These are phyloP conservation scores for Erucastrum elatum DNA, from an alignment of 345 rosid genomes.

Conservation along the genomic window DNA sequence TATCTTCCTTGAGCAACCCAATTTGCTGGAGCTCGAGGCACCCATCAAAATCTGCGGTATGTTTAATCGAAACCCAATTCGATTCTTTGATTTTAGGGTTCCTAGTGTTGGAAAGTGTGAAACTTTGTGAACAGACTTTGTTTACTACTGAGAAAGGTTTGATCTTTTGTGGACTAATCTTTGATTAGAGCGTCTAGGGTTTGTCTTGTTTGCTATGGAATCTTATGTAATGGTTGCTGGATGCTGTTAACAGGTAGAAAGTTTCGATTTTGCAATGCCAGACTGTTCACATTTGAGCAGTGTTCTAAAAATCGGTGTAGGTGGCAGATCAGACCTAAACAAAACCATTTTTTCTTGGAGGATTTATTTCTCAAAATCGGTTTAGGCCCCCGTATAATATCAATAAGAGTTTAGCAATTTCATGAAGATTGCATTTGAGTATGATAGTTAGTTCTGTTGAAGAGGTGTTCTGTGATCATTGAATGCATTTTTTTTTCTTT, in stretches of 20 bases:
- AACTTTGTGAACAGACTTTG: neutral
- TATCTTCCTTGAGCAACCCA: conserved; percentile 81
- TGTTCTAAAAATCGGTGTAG: too few relatives aligned
- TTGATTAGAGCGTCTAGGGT: conserved; percentile 1
- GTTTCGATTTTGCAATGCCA: neutral
- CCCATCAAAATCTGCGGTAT: conserved; percentile 97
- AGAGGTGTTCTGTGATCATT: neutral
- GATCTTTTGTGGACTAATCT: neutral
- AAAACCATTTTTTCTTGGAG: too few relatives aligned
- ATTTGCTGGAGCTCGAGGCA: conserved; percentile 90
- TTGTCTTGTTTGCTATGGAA: conserved; percentile 7
- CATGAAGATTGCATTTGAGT: neutral
- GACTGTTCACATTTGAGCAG: neutral
- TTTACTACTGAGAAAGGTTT: neutral
- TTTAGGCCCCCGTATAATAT: too few relatives aligned
- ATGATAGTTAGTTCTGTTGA: neutral
- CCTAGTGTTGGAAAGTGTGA: neutral
- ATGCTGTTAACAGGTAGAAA: neutral
- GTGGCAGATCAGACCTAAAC: too few relatives aligned
- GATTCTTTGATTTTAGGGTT: neutral
- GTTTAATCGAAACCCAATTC: neutral
- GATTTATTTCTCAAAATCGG: too few relatives aligned
- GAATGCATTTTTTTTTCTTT: neutral
- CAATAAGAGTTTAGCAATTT: too few relatives aligned
- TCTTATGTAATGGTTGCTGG: neutral